phyloP scores from a whole-genome alignment of 2,329 filamentous ascomycete species.

The Pestalotiopsis sp. region DNA sequence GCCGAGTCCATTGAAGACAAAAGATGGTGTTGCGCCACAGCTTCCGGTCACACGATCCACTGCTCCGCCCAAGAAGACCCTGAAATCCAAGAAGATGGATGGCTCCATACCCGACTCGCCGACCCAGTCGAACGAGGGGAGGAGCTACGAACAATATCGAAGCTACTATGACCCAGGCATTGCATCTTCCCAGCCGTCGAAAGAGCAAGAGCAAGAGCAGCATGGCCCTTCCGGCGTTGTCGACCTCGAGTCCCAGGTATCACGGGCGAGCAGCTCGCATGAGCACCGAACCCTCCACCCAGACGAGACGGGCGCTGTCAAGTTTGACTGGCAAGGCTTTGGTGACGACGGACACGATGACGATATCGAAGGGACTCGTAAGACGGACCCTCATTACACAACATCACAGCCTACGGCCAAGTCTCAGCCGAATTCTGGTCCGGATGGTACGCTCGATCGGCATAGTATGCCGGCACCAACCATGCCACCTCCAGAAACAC shows the following conservation, averaged over 20 bases:
- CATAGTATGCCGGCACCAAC: slow-evolving; percentile 8
- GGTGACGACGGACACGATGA: slow-evolving; percentile 4
- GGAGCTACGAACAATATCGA: slow-evolving; percentile 54
- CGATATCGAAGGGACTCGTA: background rate
- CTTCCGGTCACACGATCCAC: slow-evolving; percentile 6
- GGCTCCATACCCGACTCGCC: slow-evolving; percentile 48
- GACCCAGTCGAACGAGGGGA: slow-evolving; percentile 59
- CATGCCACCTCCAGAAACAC: slow-evolving; percentile 50
- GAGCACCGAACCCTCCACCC: slow-evolving; percentile 42
- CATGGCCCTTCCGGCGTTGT: slow-evolving; percentile 12
- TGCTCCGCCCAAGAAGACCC: slow-evolving; percentile 23
- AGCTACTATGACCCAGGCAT: slow-evolving; percentile 17
- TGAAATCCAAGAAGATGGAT: slow-evolving; percentile 48
- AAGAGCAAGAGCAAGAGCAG: slow-evolving; percentile 26
- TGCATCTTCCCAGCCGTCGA: slow-evolving; percentile 22
- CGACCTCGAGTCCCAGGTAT: slow-evolving; percentile 23
- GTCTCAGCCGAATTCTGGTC: background rate
- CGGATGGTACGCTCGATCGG: background rate
- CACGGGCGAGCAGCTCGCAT: slow-evolving; percentile 25
- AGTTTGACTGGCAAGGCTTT: slow-evolving; percentile 17
- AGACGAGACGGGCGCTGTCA: slow-evolving; percentile 49
- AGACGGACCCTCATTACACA: background rate
- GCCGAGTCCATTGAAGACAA: slow-evolving; percentile 16
- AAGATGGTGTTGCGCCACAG: slow-evolving; percentile 21
- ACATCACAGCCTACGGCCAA: background rate